phyloP scores from a whole-genome alignment of 495 filamentous ascomycete species.

The Daldinia grandis region DNA sequence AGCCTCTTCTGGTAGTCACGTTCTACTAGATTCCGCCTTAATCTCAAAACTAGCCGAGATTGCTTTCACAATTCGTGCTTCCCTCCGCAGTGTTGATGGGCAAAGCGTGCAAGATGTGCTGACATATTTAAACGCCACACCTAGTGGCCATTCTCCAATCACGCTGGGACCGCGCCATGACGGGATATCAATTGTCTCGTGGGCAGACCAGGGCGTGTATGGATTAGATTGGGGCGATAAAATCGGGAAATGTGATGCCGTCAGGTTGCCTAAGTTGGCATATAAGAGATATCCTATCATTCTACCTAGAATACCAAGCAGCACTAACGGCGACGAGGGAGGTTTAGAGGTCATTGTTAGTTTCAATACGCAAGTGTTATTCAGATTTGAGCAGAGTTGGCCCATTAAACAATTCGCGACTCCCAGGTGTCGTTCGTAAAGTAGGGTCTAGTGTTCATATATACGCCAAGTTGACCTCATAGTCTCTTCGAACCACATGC shows the following conservation, averaged over 20 bases:
- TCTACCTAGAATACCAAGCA: slow-evolving; percentile 38
- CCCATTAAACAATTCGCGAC: slow-evolving; percentile 25
- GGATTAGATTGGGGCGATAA: slow-evolving; percentile 41
- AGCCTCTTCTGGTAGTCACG: background rate
- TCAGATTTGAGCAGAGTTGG: slow-evolving; percentile 18
- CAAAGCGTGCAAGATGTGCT: slow-evolving; percentile 29
- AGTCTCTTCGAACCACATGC: no score
- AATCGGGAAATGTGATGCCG: slow-evolving; percentile 41
- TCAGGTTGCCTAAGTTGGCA: slow-evolving; percentile 39
- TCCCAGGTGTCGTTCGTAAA: slow-evolving; percentile 23
- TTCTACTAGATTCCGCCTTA: background rate
- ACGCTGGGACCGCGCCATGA: slow-evolving; percentile 60
- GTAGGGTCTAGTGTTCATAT: background rate
- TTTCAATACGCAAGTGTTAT: slow-evolving; percentile 24
- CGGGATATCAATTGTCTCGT: slow-evolving; percentile 72
- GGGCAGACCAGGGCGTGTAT: slow-evolving; percentile 42
- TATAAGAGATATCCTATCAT: slow-evolving; percentile 42
- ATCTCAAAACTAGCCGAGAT: slow-evolving; percentile 22
- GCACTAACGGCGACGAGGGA: slow-evolving; percentile 6
- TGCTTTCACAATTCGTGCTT: slow-evolving; percentile 29
- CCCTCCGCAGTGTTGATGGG: slow-evolving; percentile 26
- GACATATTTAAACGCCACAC: slow-evolving; percentile 16
- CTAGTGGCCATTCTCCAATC: slow-evolving; percentile 19
- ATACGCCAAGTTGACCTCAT: background rate
- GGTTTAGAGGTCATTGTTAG: slow-evolving; percentile 45